Conservation (phyloP, 331 rosid species). For the Prunus yedoensis region DNA sequence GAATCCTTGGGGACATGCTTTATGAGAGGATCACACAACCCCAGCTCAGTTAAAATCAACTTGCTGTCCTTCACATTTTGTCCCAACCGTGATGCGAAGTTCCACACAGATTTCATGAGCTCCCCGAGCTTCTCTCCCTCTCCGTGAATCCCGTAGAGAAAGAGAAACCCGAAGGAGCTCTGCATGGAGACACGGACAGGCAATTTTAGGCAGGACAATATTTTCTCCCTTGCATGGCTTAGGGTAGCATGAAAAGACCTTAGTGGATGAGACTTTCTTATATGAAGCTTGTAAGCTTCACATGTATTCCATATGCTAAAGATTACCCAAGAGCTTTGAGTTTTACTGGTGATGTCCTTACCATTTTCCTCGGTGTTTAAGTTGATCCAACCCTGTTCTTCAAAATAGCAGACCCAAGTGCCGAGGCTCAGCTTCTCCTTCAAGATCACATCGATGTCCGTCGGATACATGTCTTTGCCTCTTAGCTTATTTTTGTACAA, state of each 20-base stretch:
- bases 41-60: conserved; percentile 44
- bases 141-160: conserved; percentile 68
- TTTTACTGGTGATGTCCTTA: conserved; percentile 24
- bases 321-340: conserved; percentile 58
- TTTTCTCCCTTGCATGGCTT: conserved; percentile 36
- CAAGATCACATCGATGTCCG: conserved; percentile 59
- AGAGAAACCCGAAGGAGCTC: conserved; percentile 45
- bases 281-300: conserved; percentile 55
- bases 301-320: conserved; percentile 71
- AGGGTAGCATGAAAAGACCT: conserved; percentile 40
- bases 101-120: conserved; percentile 60
- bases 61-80: conserved; percentile 41
- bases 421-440: conserved; percentile 69
- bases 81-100: conserved; percentile 53
- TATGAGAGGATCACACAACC: conserved; percentile 54
- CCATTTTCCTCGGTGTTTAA: conserved; percentile 18
- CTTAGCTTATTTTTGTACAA: conserved; percentile 43
- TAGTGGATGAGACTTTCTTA: conserved; percentile 48
- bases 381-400: conserved; percentile 46
- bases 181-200: conserved; percentile 29
- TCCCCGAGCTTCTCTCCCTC: conserved; percentile 66
- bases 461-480: conserved; percentile 51
- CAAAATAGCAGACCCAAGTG: conserved; percentile 67
- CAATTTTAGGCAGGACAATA: conserved; percentile 56
- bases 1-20: conserved; percentile 46